phyloP scores from a whole-genome alignment of 2,329 filamentous ascomycete species.

The Daldinia sp. region DNA sequence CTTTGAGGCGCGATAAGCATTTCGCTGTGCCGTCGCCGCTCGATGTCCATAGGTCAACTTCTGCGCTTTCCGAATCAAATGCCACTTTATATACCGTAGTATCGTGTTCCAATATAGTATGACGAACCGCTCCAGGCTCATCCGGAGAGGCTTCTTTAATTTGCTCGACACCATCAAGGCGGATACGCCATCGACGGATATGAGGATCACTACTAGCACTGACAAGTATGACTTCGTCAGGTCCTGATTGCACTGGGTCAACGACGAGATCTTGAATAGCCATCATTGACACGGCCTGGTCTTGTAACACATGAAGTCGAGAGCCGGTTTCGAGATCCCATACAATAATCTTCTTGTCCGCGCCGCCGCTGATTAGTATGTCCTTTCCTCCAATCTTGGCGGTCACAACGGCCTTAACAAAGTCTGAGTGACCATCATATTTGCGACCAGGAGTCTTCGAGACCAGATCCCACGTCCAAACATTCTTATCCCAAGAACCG shows the following conservation, averaged over 20 bases:
- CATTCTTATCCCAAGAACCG: constrained; percentile 91
- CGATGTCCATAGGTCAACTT: constrained; percentile 87
- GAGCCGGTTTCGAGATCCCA: constrained; percentile 78
- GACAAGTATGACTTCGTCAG: constrained; percentile 66
- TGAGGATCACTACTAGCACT: constrained; percentile 83
- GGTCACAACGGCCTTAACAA: constrained; percentile 82
- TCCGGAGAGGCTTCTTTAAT: constrained; percentile 56
- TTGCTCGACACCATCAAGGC: constrained; percentile 61
- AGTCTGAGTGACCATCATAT: constrained; percentile 84
- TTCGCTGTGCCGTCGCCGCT: constrained; percentile 90
- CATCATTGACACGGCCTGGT: constrained; percentile 73
- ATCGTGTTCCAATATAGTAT: constrained; percentile 79
- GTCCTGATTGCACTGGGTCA: constrained; percentile 69
- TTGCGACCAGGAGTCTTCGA: constrained; percentile 63
- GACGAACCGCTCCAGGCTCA: constrained; percentile 52
- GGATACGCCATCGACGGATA: constrained; percentile 80
- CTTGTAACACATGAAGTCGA: constrained; percentile 79
- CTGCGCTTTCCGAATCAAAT: constrained; percentile 70
- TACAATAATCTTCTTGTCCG: constrained; percentile 82
- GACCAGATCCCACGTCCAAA: constrained; percentile 83
- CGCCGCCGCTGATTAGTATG: constrained; percentile 75
- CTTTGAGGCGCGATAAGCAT: constrained; percentile 73
- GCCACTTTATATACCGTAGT: constrained; percentile 86
- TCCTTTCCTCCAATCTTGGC: constrained; percentile 68
- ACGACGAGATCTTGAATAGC: constrained; percentile 82